Conservation (phyloP, 1,284 basidiomycete genomes). For the Trichosporon sp. region DNA sequence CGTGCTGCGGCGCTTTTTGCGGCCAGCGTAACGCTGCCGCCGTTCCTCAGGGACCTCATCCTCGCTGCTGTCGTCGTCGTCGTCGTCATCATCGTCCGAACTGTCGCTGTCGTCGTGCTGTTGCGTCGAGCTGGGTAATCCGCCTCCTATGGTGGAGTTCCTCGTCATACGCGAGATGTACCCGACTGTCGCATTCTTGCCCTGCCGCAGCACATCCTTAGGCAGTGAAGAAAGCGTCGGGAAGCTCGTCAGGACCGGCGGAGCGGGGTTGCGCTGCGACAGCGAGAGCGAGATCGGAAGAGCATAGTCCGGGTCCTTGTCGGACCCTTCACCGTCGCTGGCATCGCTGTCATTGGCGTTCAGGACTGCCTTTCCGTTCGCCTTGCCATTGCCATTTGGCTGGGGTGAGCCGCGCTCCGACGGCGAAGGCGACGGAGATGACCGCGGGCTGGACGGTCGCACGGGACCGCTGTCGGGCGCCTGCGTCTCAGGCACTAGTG, state of each 20-base stretch:
- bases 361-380: not conserved
- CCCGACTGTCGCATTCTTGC: conserved; percentile 3
- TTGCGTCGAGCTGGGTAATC: not conserved
- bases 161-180: conserved; percentile 4
- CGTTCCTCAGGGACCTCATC: not conserved
- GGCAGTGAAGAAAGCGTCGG: conserved; percentile 13
- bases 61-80: conserved; percentile 1
- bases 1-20: not conserved
- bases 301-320: not conserved
- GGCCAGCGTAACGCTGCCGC: not conserved
- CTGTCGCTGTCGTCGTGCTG: not conserved
- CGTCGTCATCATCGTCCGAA: not conserved
- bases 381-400: not conserved
- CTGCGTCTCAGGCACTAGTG: conserved; percentile 21
- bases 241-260: conserved; percentile 9
- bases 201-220: conserved; percentile 13
- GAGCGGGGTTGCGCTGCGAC: not conserved
- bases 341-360: conserved; percentile 7
- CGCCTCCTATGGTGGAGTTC: not conserved
- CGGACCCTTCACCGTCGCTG: not conserved
- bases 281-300: not conserved
- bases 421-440: not conserved
- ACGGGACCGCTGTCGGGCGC: conserved; percentile 1
- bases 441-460: not conserved
- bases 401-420: not conserved